Conservation (phyloP, 306 rosid species). For the Mimosa pudica region DNA sequence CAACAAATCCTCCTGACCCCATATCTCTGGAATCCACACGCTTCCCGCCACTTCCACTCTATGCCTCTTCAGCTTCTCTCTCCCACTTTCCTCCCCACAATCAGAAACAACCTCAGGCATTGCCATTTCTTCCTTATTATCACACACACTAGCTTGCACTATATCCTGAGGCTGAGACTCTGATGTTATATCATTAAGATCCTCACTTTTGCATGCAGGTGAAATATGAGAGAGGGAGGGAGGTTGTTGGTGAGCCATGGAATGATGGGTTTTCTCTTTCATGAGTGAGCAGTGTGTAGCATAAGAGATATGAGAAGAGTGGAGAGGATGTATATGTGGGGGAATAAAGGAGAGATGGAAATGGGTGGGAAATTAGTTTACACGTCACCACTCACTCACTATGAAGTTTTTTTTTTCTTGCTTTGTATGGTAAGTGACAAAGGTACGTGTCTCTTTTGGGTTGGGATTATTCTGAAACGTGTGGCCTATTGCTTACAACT, state of each 20-base stretch:
- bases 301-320: slow-evolving; percentile 6
- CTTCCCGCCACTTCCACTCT: slow-evolving; percentile 70
- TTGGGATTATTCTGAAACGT: slow-evolving; percentile 34
- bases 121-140: slow-evolving; percentile 4
- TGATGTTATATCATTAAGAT: background rate
- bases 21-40: slow-evolving; percentile 86
- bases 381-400: slow-evolving; percentile 60
- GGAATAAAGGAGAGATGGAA: slow-evolving; percentile 35
- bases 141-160: slow-evolving; percentile 11
- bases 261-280: slow-evolving; percentile 23
- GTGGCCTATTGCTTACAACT: slow-evolving; percentile 42
- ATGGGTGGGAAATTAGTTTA: slow-evolving; percentile 67
- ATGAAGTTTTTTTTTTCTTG: background rate
- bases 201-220: background rate
- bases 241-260: slow-evolving; percentile 34
- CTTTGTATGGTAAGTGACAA: slow-evolving; percentile 72
- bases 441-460: slow-evolving; percentile 62
- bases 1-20: slow-evolving; percentile 92
- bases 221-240: background rate
- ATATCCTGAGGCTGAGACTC: background rate
- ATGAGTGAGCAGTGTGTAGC: background rate
- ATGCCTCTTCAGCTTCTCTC: slow-evolving; percentile 80
- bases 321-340: slow-evolving; percentile 22
- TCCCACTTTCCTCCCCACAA: slow-evolving; percentile 47
- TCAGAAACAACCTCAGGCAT: background rate